Evolutionary conservation across 129 eudicot genomes (phyloP), one percentile per base, ranked within the genome.

Genomic region (Artemisia annua): DNA sequence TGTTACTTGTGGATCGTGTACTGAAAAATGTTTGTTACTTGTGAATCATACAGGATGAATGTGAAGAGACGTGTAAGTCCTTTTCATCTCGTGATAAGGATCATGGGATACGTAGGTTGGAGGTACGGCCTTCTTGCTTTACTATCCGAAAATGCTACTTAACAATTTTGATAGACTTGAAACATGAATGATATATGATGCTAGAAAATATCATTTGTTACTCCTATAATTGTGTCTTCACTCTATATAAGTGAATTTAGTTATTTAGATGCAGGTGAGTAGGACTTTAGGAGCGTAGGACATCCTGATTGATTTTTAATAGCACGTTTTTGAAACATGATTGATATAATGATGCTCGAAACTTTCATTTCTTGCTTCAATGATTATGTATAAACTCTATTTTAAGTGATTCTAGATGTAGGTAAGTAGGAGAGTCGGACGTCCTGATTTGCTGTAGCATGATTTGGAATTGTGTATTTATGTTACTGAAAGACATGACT

Each of bases 51-150:
- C 67, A 78, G 78, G 66, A 30, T 46, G 48, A 57, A 26, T 26
- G 26, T 71, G 69, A 78, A 71, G 78, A 78, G 46, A 26, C 17
- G 24, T 11, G 46, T 39, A 39, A 39, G 11, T 39, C 46, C 11
- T 43, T 55, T 26, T 69, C 77, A 54, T 19, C 52, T 30, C 70
- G 65, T 15, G 59, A 53, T 44, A 63, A 61, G 70, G 83, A 72
- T 74, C 59, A 69, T 60, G 49, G 44, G 12, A 35, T 14, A 11
- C 53, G 63, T 68, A 64, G 55, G 66, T 58, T 75, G 39, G 86
- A 81, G 86, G 86, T 87, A 73, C 46, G 46, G 11, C 46, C 11
- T 7, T 39, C 7, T 1, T 39, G 46, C 11, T 39, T 39, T 39
- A 39, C 46, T 39, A 39, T 39, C 10, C 43, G 43, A 35, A 35